Conservation (phyloP, 1,284 basidiomycete genomes). For the Puccinia horiana region DNA sequence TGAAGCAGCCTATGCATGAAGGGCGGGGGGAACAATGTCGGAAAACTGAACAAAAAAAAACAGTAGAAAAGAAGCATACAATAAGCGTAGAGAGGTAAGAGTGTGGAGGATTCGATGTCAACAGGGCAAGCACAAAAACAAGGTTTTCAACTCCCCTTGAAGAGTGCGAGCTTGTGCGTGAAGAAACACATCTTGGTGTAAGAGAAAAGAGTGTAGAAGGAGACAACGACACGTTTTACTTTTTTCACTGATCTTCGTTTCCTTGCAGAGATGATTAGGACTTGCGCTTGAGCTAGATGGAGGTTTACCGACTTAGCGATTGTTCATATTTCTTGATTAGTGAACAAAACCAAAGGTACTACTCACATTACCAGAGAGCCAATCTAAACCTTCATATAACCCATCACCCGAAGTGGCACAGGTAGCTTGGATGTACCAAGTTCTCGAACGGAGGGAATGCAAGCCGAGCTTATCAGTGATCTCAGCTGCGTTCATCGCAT, state of each 20-base stretch:
- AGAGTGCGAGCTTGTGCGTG: not conserved
- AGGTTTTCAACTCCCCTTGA: conserved; percentile 16
- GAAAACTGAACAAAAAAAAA: conserved; percentile 25
- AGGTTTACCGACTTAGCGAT: not conserved
- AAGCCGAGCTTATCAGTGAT: conserved; percentile 99
- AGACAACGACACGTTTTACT: conserved; percentile 31
- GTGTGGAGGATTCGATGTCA: not conserved
- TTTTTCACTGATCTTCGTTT: conserved; percentile 25
- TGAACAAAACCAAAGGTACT: not conserved
- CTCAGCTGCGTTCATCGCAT: conserved; percentile 99
- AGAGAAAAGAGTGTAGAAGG: conserved; percentile 14
- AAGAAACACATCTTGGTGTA: not conserved
- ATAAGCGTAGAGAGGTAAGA: conserved; percentile 7
- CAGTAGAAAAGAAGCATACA: conserved; percentile 18
- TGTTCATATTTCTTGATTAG: not conserved
- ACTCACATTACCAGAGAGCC: conserved; percentile 61
- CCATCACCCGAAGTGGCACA: conserved; percentile 99
- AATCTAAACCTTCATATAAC: conserved; percentile 97
- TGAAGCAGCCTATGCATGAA: conserved; percentile 20
- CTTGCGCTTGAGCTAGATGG: conserved; percentile 26
- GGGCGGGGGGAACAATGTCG: not conserved
- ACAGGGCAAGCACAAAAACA: conserved; percentile 18
- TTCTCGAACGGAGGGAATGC: conserved; percentile 92
- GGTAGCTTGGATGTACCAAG: conserved; percentile 99
- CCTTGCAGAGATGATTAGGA: conserved; percentile 3